A percentile compares a stretch with the other conserved stretches of the same genome.
phyloP scores from a whole-genome alignment of 2,329 filamentous ascomycete species.

The Cladophialophora chaetospira region DNA sequence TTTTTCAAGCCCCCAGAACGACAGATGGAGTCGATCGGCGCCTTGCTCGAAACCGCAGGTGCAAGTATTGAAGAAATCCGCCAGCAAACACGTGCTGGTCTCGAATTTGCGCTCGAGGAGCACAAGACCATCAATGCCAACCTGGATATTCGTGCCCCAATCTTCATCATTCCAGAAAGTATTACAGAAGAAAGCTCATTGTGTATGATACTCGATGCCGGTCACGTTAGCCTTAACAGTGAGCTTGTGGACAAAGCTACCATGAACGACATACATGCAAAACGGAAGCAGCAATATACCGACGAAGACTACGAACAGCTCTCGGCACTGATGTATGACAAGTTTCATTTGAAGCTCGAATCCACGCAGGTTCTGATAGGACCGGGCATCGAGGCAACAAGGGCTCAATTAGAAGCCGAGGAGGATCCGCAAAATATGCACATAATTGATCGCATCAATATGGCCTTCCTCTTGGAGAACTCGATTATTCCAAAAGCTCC shows the following conservation, averaged over 20 bases:
- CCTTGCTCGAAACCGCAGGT: conserved; percentile 91
- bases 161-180: conserved; percentile 94
- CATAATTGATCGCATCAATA: conserved; percentile 94
- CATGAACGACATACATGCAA: conserved; percentile 84
- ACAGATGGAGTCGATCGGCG: conserved; percentile 97
- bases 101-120: conserved; percentile 95
- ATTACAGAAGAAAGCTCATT: conserved; percentile 78
- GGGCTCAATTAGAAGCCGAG: conserved; percentile 71
- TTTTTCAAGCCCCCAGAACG: conserved; percentile 96
- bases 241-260: conserved; percentile 91
- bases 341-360: conserved; percentile 87
- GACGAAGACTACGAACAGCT: conserved; percentile 86
- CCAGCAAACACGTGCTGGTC: conserved; percentile 90
- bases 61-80: conserved; percentile 93
- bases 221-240: conserved; percentile 91
- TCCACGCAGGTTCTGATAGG: conserved; percentile 96
- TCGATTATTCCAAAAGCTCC: conserved; percentile 97
- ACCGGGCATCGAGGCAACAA: conserved; percentile 86
- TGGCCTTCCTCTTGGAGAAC: conserved; percentile 93
- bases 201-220: conserved; percentile 92
- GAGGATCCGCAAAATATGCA: conserved; percentile 74
- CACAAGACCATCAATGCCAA: conserved; percentile 98
- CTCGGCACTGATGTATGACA: conserved; percentile 96
- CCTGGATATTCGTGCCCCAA: conserved; percentile 88
- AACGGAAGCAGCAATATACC: conserved; percentile 83